Evolutionary conservation across 1,139 yeast genomes (phyloP), one percentile per base, ranked within the genome.

Genomic region (Lodderomyces metapsilosis): DNA sequence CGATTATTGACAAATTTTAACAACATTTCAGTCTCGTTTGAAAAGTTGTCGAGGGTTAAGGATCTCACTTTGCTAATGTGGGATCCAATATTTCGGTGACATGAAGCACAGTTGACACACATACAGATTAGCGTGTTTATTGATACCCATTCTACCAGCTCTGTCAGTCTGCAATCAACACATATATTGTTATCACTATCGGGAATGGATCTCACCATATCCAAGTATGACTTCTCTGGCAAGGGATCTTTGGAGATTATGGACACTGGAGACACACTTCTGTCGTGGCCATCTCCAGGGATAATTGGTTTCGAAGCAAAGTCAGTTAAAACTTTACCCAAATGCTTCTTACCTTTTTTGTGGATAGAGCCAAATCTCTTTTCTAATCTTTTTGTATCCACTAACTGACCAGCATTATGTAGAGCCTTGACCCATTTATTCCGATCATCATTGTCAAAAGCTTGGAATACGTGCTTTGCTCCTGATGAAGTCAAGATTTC

Each of bases 141-240:
- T 0, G 96, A 86, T 4, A 91, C 77, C 97, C 97, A 91, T 53
- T 89, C 97, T 8, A 88, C 95, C 24, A 75, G 65, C 8, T 76
- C 79, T 0, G 65, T 53, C 2, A 78, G 58, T 0, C 84, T 84
- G 67, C 98, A 91, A 55, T 91, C 98, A 9, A 88, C 86, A 61
- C 98, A 91, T 7, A 54, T 50, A 16, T 61, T 55, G 56, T 91
- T 91, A 30, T 82, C 75, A n/a, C 76, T 64, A 38, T 82, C 78
- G 0, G 64, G 58, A 7, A 67, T 61, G 0, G 65, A 54, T 41
- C 76, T 65, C 1, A 84, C 84, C 37, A 73, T 45, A 12, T 63
- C 59, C 22, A 80, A 52, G 48, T 58, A 63, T 43, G 69, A 62
- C 32, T 58, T 57, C 22, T 51, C 53, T 2, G 52, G 48, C n/a